phyloP scores from a whole-genome alignment of 345 rosid species.

The Reutealis trisperma region DNA sequence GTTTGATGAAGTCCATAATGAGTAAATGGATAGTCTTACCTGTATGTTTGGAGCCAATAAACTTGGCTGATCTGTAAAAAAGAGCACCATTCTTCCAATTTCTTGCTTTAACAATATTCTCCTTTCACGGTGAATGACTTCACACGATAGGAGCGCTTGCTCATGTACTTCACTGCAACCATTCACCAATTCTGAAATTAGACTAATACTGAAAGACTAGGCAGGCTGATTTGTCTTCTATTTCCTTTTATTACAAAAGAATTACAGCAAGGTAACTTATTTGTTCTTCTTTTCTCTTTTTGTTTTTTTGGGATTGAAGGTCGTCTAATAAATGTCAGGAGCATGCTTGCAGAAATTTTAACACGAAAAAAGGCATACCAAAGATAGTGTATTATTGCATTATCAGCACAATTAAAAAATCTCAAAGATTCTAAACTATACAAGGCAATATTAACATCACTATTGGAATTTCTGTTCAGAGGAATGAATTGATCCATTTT shows the following conservation, averaged over 20 bases:
- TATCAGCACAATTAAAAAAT: neutral
- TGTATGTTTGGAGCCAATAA: slow-evolving; percentile 97
- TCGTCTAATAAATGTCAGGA: neutral
- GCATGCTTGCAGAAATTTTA: neutral
- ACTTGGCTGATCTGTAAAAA: slow-evolving; percentile 98
- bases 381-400: neutral
- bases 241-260: neutral
- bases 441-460: neutral
- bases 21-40: slow-evolving; percentile 39
- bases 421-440: neutral
- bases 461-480: neutral
- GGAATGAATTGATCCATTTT: neutral
- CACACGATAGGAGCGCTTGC: slow-evolving; percentile 80
- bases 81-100: slow-evolving; percentile 96
- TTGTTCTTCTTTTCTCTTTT: neutral
- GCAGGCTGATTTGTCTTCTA: neutral
- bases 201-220: neutral
- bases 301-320: neutral
- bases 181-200: slow-evolving; percentile 31
- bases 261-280: neutral
- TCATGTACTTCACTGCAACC: slow-evolving; percentile 91
- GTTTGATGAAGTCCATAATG: neutral
- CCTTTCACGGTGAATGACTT: slow-evolving; percentile 84
- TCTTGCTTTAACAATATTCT: slow-evolving; percentile 94
- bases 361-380: neutral